Conservation (phyloP, 1,139 yeast species). For the Nakaseomyces kungkrabaensis region DNA sequence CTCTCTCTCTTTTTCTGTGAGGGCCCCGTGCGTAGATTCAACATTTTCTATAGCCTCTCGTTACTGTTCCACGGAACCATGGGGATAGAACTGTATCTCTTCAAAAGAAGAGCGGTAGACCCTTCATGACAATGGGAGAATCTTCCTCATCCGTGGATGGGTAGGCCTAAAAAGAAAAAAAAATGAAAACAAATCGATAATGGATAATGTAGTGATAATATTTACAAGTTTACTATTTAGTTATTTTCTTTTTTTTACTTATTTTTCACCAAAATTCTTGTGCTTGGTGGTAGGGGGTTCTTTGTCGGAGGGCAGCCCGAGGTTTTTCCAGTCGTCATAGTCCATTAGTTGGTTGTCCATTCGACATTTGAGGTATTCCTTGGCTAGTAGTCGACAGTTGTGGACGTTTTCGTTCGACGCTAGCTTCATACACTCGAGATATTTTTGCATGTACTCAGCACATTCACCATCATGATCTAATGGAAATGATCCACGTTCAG, state of each 20-base stretch:
- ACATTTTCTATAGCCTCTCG: too few species aligned
- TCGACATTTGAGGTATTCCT: conserved; percentile 70
- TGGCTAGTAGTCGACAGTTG: conserved; percentile 77
- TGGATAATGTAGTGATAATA: too few species aligned
- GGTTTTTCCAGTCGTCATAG: conserved; percentile 65
- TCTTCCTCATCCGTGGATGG: too few species aligned
- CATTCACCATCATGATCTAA: conserved; percentile 89
- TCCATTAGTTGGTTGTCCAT: conserved; percentile 90
- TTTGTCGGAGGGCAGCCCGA: conserved; percentile 70
- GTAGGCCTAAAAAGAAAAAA: too few species aligned
- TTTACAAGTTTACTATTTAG: neutral
- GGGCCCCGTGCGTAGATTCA: too few species aligned
- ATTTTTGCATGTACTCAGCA: conserved; percentile 59
- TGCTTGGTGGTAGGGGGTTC: neutral
- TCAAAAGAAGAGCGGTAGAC: too few species aligned
- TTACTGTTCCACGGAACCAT: too few species aligned
- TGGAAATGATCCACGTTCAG: conserved; percentile 94
- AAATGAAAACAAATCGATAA: too few species aligned
- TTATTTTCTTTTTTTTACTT: neutral
- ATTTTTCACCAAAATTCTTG: neutral
- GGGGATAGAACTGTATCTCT: too few species aligned
- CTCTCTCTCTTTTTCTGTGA: too few species aligned
- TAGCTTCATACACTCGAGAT: conserved; percentile 66
- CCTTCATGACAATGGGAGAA: too few species aligned
- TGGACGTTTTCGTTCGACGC: conserved; percentile 81